These are phyloP conservation scores for Clonostachys rhizophaga DNA, from an alignment of 2,329 filamentous ascomycete genomes.

Conservation along the genomic window DNA sequence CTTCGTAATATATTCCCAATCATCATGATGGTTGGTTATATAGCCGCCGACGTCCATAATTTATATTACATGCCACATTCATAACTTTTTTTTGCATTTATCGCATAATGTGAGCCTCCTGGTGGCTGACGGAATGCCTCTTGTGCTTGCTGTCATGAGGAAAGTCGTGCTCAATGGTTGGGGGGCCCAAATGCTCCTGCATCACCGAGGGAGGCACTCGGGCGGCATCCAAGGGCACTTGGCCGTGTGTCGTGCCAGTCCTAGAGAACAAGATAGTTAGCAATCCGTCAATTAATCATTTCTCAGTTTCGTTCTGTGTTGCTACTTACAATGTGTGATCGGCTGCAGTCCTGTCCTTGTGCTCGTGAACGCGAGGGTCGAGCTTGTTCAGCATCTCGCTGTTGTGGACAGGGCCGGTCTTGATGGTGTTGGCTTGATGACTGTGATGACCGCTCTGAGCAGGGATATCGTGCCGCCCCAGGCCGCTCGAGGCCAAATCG, in stretches of 20 bases:
- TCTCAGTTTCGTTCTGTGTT: no score
- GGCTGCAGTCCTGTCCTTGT: neutral
- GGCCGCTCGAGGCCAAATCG: no score
- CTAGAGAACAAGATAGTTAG: neutral
- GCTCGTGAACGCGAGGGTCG: conserved; percentile 3
- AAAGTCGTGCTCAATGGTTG: conserved; percentile 19
- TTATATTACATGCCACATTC: no score
- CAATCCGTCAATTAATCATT: neutral
- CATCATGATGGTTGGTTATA: neutral
- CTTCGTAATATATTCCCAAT: no score
- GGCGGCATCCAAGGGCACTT: conserved; percentile 9
- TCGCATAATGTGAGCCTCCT: conserved; percentile 18
- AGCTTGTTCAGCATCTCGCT: conserved; percentile 4
- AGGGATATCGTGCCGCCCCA: no score
- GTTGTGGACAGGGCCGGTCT: conserved; percentile 3
- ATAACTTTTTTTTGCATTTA: neutral
- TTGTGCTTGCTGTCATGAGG: conserved; percentile 19
- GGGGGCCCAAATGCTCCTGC: conserved; percentile 13
- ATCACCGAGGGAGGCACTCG: conserved; percentile 16
- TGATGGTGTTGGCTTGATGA: neutral
- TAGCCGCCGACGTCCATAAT: no score
- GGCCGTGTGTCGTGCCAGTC: neutral
- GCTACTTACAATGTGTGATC: neutral
- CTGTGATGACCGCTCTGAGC: no score
- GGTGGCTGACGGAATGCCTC: conserved; percentile 15